Evolutionary conservation across 495 filamentous ascomycete species (phyloP), one percentile per base, ranked within the genome.

Genomic region (Penicillium nucicola): DNA sequence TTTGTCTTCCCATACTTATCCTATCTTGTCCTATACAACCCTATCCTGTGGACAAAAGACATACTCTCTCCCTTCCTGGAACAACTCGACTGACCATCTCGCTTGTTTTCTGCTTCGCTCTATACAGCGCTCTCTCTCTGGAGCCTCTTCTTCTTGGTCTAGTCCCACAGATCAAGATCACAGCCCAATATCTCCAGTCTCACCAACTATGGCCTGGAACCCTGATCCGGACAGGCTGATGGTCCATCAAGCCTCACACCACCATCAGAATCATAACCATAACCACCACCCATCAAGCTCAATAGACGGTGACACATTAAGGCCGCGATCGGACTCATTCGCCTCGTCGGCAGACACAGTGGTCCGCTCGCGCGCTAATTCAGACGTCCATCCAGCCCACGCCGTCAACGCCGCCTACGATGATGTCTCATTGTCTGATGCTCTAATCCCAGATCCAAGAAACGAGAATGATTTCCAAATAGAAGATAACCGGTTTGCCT

Each of bases 401-500:
- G 55, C 54, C 12, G 51, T 56, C 38, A 72, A 69, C 50, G 45
- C 52, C 34, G 57, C 50, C 10, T 70, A 71, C 32, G 77, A 81
- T 41, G 74, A 76, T 41, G 60, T 78, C 3, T 60, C 72, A 2
- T 45, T 73, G 1, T 64, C 73, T n/a, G 73, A 81, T 33, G 84
- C 85, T 1, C 69, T 92, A 42, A 79, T 72, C 6, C 84, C 89
- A 0, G 86, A 91, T 64, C 77, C 78, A 42, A 81, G 80, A 8
- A 78, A 76, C 49, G 83, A 86, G 48, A 67, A 67, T 9, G 84
- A 87, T 56, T 90, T 88, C 62, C 54, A 78, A 14, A 79, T 87
- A 3, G 66, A 77, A 12, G 69, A 88, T 48, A 90, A 86, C 55
- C 81, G 80, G 3, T 91, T 90, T 57, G 85, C 84, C 32, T 90